phyloP scores from a whole-genome alignment of 208 protist species.

The Porcisia deanei region DNA sequence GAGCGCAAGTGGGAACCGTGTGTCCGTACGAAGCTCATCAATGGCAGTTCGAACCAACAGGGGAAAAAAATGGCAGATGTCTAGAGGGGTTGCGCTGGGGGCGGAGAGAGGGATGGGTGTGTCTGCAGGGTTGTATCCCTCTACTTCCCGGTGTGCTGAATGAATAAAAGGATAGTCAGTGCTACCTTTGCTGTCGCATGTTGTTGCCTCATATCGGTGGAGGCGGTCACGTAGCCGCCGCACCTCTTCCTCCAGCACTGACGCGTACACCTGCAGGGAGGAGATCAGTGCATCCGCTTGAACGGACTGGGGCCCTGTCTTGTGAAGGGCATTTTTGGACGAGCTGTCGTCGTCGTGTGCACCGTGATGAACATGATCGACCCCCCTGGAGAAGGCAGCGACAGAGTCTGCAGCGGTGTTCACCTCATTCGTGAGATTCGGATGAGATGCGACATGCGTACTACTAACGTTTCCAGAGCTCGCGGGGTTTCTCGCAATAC shows the following conservation, averaged over 20 bases:
- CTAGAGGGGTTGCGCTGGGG: not conserved
- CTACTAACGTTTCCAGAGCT: not conserved
- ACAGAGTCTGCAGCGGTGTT: not conserved
- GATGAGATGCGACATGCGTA: not conserved
- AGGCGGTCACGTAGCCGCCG: slow-evolving; percentile 3
- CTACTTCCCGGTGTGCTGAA: not conserved
- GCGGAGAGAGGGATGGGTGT: not conserved
- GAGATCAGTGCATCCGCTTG: not conserved
- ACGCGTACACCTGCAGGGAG: slow-evolving; percentile 1
- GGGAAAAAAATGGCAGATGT: not conserved
- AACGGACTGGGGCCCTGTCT: not conserved
- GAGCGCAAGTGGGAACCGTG: slow-evolving; percentile 4
- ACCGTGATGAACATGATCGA: not conserved
- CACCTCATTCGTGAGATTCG: not conserved
- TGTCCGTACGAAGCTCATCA: slow-evolving; percentile 3
- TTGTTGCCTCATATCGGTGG: not conserved
- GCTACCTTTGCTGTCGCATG: not conserved
- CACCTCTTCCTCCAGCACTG: slow-evolving; percentile 13
- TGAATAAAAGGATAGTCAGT: too few species aligned
- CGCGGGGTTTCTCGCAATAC: not conserved
- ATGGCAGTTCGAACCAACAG: not conserved
- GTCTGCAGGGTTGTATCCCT: not conserved
- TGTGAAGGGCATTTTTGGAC: not conserved
- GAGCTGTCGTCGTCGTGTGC: not conserved
- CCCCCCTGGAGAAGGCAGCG: not conserved